A percentile compares a stretch with the other conserved stretches of the same genome.
Evolutionary conservation across 306 rosid genomes (phyloP).

Genomic region (Abrus precatorius): DNA sequence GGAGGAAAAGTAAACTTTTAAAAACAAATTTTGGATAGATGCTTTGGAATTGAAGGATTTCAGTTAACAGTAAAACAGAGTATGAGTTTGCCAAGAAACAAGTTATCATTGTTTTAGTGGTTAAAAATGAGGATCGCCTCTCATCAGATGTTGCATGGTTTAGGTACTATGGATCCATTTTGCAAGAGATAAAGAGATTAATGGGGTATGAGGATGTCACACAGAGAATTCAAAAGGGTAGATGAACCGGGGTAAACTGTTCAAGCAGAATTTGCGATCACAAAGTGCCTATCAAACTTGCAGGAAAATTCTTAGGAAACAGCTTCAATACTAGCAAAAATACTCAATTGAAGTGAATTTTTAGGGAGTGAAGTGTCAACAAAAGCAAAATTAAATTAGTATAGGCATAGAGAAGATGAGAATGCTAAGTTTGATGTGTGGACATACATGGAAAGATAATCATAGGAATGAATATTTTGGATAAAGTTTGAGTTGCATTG

Average conservation of each 20-base stretch:
- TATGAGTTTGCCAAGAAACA: neutral
- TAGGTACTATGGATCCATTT: neutral
- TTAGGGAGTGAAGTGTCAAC: neutral
- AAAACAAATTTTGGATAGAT: neutral
- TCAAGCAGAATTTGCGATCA: neutral
- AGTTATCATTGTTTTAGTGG: constrained; percentile 1
- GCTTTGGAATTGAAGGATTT: neutral
- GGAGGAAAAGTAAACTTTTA: neutral
- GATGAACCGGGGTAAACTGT: neutral
- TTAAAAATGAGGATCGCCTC: neutral
- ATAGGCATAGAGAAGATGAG: neutral
- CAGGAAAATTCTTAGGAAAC: neutral
- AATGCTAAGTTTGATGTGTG: neutral
- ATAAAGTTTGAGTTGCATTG: neutral
- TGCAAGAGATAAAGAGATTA: neutral
- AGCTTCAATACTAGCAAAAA: neutral
- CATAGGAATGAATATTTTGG: neutral
- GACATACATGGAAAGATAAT: neutral
- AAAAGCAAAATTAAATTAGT: neutral
- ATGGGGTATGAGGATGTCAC: neutral
- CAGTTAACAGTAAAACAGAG: neutral
- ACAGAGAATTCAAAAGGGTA: neutral
- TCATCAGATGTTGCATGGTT: neutral
- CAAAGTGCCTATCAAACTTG: neutral
- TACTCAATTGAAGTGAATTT: neutral